Base-by-base conservation (phyloP, 2,329 filamentous ascomycete species). In the Ambrosiella xylebori region DNA sequence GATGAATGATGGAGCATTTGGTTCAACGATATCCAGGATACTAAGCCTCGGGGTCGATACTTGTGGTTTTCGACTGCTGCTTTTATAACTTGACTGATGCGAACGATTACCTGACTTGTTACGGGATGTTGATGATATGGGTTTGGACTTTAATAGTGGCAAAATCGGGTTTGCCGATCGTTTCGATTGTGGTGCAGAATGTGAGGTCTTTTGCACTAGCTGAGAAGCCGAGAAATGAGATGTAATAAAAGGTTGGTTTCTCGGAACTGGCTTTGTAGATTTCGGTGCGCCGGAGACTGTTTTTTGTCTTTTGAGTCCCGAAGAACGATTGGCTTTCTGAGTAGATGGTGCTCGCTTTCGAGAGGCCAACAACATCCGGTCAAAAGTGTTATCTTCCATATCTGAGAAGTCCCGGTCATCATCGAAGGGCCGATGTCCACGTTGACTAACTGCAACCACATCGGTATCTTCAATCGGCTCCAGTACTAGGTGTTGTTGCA, bases 1-100 rank as follows among this genome's bases (percentile, higher is more conserved):
- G 39, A 85, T 68, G 61, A 84, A 84, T 1, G 66, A 68, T 1
- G 81, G 81, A 0, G 79, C 77, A 59, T 71, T 64, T 1, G 70
- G 65, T 61, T 76, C 74, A 50, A 77, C 70, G 19, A 81, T 74
- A 66, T 84, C 81, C n/a, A 84, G 65, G 58, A 84, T 82, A 62
- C 81, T 76, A 17, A 84, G 70, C 17, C 66, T 68, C 2, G 78
- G 77, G n/a, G 75, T 68, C 1, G 54, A 37, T 8, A 19, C 19
- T 38, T 56, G 64, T 9, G 47, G 54, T 4, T 7, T 59, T 59
- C 37, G 27, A 27, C 27, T 27, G 27, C 27, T 27, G 27, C 27
- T 27, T 27, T 27, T 27, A 27, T 27, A 41, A 7, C 6, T 17
- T 13, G 7, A 17, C 19, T 3, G 44, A 49, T 37, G 44, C 27